Evolutionary conservation across 225 moss, liverwort and hornwort species (phyloP), one percentile per base, ranked within the genome.

Genomic region (Polytrichum formosum): DNA sequence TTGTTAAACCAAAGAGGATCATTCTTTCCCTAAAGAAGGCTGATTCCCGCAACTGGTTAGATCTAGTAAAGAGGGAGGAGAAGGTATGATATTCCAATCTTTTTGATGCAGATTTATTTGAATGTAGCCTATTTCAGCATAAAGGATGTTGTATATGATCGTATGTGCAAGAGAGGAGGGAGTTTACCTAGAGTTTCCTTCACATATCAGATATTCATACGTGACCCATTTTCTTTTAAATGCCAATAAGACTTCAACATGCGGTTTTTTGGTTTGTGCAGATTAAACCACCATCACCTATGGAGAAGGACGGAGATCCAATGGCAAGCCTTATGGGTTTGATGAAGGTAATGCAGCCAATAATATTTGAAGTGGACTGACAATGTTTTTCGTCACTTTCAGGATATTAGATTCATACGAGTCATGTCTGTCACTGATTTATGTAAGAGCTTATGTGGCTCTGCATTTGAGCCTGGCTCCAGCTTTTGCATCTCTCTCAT

Each of bases 281-380:
- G 87, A 21, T 81, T 18, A 81, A 84, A 73, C 62, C 84, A 29
- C 81, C 87, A 46, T 46, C 46, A 16, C 46, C 81, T 70, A 22
- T 75, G 63, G 81, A 77, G 53, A 87, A 87, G 69, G 87, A 87
- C 53, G 78, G 74, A 68, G 81, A 87, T 58, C 87, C 87, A 69
- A 87, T 84, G 87, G 87, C 81, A 73, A 84, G 87, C 72, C 69
- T 87, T 67, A 87, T 87, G 87, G 87, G 79, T 29, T 70, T 87
- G 73, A 87, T 87, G 87, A 84, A 87, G 84, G 87, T 84, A 70
- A 46, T 46, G 46, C 46, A 46, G 46, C 46, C 46, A 16, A 16
- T 46, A 46, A 46, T 46, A 46, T 46, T 59, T 59, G 23, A 20
- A 20, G 59, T 59, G 23, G 23, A 59, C 7, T 59, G 59, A 20